A percentile compares a stretch with the other conserved stretches of the same genome.
These are phyloP conservation scores for Macrophomina phaseolina DNA, from an alignment of 2,329 filamentous ascomycete species.

Conservation along the genomic window DNA sequence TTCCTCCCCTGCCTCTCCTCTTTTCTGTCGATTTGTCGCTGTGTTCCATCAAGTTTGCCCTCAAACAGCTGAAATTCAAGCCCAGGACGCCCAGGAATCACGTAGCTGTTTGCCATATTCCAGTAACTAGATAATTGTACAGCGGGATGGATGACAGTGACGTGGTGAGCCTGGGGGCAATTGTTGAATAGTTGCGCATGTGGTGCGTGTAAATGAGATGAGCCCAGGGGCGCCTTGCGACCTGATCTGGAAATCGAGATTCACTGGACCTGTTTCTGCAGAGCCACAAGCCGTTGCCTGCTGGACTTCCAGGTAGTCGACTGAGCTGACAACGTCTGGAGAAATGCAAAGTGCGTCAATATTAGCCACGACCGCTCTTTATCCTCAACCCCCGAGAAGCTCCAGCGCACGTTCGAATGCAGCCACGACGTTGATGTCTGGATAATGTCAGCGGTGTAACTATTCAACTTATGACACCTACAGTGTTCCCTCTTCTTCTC, in stretches of 20 bases:
- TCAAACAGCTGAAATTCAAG: no score
- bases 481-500: conserved; percentile 80
- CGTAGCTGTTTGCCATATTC: neutral
- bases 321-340: conserved; percentile 2
- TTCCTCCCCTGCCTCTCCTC: no score
- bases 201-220: neutral
- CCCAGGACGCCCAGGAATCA: no score
- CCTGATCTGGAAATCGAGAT: neutral
- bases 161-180: neutral
- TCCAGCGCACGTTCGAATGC: conserved; percentile 57
- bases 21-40: no score
- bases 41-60: no score
- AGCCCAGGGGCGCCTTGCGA: neutral
- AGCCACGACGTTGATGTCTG: conserved; percentile 53
- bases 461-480: conserved; percentile 54
- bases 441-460: neutral
- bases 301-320: neutral
- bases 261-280: neutral
- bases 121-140: conserved; percentile 8
- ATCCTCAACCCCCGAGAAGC: conserved; percentile 42
- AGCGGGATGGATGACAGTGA: conserved; percentile 13
- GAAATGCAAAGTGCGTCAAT: neutral
- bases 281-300: neutral
- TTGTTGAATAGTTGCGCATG: neutral
- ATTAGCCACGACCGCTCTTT: neutral